Base-by-base conservation (phyloP, 108 stramenopile species). In the Phaeodactylum tricornutum region DNA sequence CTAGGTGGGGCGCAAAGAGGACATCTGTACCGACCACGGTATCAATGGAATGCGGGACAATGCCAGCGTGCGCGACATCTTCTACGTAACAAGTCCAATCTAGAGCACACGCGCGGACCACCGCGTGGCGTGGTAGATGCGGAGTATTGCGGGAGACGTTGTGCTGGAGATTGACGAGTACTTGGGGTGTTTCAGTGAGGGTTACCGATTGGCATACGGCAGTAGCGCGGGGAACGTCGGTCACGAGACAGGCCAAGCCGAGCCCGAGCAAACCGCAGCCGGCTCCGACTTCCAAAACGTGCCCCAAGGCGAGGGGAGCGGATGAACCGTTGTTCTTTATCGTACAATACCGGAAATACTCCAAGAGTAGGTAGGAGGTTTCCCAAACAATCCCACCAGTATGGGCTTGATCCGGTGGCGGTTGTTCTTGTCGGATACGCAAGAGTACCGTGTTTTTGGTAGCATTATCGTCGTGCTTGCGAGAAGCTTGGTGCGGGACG, bases 341-440 rank as follows among this genome's bases (percentile, higher is more conserved):
- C 4, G n/a, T 47, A 3, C 31, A 4, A 28, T 12, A 29, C 17
- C 41, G 24, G 23, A 77, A 45, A 55, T 64, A 77, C 27, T 64
- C 59, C 43, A 67, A 55, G 16, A 80, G 34, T 30, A 84, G 23
- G 59, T 68, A 77, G 15, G 69, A 60, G 3, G 83, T 80, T 56
- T 84, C 83, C 83, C 83, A 84, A 11, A 84, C 76, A 29, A 84
- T 79, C 11, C 83, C 83, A 30, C 83, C 83, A 17, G 83, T 84
- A 37, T 84, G 83, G 27, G 66, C 61, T 46, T 59, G 25, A n/a
- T n/a, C n/a, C n/a, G n/a, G n/a, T n/a, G n/a, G n/a, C n/a, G n/a
- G n/a, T n/a, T n/a, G n/a, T n/a, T n/a, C n/a, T n/a, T n/a, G n/a
- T n/a, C n/a, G n/a, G n/a, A n/a, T n/a, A n/a, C n/a, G n/a, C n/a